Evolutionary conservation across 1,139 yeast species (phyloP).

Genomic region (Debaryomycetaceae sp.): DNA sequence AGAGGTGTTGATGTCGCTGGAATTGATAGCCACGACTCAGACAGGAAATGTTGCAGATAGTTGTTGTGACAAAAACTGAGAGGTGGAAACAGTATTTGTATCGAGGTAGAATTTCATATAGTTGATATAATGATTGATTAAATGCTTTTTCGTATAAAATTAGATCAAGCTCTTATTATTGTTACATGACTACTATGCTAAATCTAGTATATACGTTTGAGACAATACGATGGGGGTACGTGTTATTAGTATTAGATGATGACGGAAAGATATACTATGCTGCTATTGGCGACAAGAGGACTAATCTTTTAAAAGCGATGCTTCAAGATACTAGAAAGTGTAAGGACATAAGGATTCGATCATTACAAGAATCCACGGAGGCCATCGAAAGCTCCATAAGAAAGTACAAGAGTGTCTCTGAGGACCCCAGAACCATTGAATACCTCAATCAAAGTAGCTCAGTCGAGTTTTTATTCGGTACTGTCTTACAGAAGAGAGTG

Average conservation of each 20-base stretch:
- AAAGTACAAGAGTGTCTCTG: conserved; percentile 9
- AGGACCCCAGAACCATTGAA: conserved; percentile 10
- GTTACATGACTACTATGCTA: not conserved
- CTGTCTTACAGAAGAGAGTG: conserved; percentile 18
- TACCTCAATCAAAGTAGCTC: conserved; percentile 5
- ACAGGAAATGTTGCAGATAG: conserved; percentile 4
- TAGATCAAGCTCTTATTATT: too few relatives aligned
- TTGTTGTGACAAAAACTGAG: not conserved
- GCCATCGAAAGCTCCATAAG: conserved; percentile 10
- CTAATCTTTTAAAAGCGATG: conserved; percentile 8
- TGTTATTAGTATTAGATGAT: conserved; percentile 5
- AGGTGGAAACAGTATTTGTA: not conserved
- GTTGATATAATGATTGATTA: not conserved
- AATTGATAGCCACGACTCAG: conserved; percentile 2
- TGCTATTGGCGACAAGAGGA: conserved; percentile 14
- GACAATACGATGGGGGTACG: not conserved
- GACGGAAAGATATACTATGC: conserved; percentile 19
- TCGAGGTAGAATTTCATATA: too few relatives aligned
- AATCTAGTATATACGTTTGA: not conserved
- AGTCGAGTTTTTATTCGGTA: conserved; percentile 18
- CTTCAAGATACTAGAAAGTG: conserved; percentile 13
- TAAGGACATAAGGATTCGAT: conserved; percentile 7
- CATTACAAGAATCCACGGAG: conserved; percentile 2
- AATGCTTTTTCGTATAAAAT: not conserved
- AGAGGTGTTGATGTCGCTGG: not conserved